Percentiles rank a stretch among this genome's conserved stretches.
phyloP scores from a whole-genome alignment of 2,329 filamentous ascomycete genomes.

The Corinectria fuckeliana region DNA sequence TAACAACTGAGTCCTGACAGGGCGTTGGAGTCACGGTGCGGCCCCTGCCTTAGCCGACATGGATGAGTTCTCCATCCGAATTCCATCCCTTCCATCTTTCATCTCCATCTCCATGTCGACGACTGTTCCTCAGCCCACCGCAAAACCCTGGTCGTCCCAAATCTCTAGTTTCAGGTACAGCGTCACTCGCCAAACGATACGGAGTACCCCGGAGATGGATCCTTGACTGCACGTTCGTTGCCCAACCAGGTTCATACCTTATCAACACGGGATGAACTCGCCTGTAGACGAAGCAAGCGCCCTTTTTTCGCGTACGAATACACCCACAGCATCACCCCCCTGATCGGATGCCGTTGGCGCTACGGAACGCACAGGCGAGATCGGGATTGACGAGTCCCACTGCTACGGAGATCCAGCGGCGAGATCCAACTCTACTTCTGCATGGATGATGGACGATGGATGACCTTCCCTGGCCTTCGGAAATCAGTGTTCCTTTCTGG shows the following conservation, averaged over 20 bases:
- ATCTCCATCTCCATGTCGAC: not conserved
- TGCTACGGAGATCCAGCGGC: not conserved
- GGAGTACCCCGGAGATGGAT: not conserved
- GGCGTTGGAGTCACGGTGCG: not conserved
- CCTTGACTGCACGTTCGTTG: not conserved
- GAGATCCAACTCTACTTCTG: not conserved
- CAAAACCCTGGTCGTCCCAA: slow-evolving; percentile 2
- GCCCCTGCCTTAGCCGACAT: not conserved
- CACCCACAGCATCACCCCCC: not conserved
- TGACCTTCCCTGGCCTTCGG: not conserved
- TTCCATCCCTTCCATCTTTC: not conserved
- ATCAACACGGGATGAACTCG: slow-evolving; percentile 12
- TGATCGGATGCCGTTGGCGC: not conserved
- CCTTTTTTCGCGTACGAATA: not conserved
- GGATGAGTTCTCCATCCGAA: not conserved
- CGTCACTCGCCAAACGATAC: slow-evolving; percentile 22
- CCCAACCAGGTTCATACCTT: not conserved
- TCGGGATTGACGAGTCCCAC: not conserved
- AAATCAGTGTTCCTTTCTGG: not conserved
- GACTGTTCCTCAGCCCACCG: not conserved
- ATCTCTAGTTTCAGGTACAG: slow-evolving; percentile 34
- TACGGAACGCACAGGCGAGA: not conserved
- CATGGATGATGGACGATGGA: no score
- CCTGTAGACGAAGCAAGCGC: not conserved
- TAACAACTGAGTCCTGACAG: no score